A percentile compares a stretch with the other conserved stretches of the same genome.
phyloP scores from a whole-genome alignment of 352 stramenopile species.

The Globisporangium radiosum region DNA sequence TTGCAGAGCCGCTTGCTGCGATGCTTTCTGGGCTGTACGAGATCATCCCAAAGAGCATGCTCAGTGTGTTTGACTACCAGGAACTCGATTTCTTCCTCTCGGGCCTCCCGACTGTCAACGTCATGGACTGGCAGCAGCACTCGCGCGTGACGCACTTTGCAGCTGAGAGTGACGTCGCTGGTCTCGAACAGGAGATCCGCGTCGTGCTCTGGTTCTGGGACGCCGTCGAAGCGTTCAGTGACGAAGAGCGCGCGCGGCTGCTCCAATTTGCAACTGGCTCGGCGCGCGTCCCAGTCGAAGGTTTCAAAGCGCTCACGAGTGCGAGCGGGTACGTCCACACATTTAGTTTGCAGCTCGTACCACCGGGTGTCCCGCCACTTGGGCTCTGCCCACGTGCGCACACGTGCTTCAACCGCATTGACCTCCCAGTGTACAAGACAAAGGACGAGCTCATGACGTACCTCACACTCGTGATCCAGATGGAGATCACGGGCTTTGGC shows the following conservation, averaged over 20 bases:
- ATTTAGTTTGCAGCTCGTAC: slow-evolving; percentile 76
- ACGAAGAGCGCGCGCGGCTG: slow-evolving; percentile 93
- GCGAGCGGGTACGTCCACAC: slow-evolving; percentile 72
- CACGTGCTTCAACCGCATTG: slow-evolving; percentile 87
- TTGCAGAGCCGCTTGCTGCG: slow-evolving; percentile 84
- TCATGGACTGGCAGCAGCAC: slow-evolving; percentile 84
- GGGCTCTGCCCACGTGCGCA: slow-evolving; percentile 75
- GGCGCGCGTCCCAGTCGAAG: slow-evolving; percentile 89
- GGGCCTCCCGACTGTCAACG: slow-evolving; percentile 73
- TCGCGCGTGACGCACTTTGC: slow-evolving; percentile 44
- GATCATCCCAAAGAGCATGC: slow-evolving; percentile 85
- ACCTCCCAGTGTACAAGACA: slow-evolving; percentile 72
- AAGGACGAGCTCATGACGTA: slow-evolving; percentile 84
- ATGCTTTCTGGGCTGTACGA: slow-evolving; percentile 91
- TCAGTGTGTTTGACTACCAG: slow-evolving; percentile 91
- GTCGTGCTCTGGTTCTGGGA: slow-evolving; percentile 91
- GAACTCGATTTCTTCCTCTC: slow-evolving; percentile 95
- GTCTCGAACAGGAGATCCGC: slow-evolving; percentile 44
- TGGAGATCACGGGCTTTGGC: slow-evolving; percentile 87
- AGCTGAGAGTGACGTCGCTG: slow-evolving; percentile 37
- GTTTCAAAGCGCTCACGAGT: slow-evolving; percentile 75
- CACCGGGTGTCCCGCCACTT: slow-evolving; percentile 31
- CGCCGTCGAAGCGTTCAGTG: slow-evolving; percentile 72
- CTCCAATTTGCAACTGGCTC: slow-evolving; percentile 97
- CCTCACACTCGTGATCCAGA: slow-evolving; percentile 74